Evolutionary conservation across 768 basidiomycete species (phyloP), one percentile per base, ranked within the genome.

Genomic region (Multifurca ochricompacta): DNA sequence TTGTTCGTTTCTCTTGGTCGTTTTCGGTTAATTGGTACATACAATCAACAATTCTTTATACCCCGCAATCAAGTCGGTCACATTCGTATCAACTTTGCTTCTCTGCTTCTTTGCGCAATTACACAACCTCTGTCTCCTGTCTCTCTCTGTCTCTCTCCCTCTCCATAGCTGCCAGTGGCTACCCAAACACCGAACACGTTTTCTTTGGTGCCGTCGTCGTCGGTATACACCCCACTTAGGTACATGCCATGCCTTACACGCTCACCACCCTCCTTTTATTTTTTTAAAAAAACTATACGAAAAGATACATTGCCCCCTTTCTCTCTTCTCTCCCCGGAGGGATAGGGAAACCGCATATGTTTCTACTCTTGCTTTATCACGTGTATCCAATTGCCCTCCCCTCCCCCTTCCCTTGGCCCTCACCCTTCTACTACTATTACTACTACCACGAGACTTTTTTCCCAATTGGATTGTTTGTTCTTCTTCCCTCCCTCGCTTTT

Each of bases 21-120:
- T 56, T 54, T 59, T 50, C 44, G 58, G 56, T 59, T 54, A 55
- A 60, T 60, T 59, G 59, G 58, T 60, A 60, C 59, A 60, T 59
- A 59, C 59, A 60, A 59, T 60, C 59, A 60, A 52, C 59, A 60
- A 52, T 52, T 58, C 37, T 51, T 56, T 56, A 58, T 58, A 58
- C 56, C 59, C 59, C 41, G 56, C 59, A 60, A 60, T 60, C 57
- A 59, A 60, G 49, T 60, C 59, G 53, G 50, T 59, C 59, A 60
- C 58, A 58, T 60, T 48, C 51, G 54, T 59, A 59, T 59, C 59
- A 39, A 43, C 54, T 39, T 46, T 28, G 35, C 42, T 40, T 40
- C n/a, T 34, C 23, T 25, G 30, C 41, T 54, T 40, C 46, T 28
- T 37, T 50, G 48, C 54, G 48, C 48, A 56, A 46, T 51, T 51